Percentiles rank a stretch among this genome's conserved stretches.
phyloP scores from a whole-genome alignment of 176 grass and related monocot genomes.

The Lolium multiflorum region DNA sequence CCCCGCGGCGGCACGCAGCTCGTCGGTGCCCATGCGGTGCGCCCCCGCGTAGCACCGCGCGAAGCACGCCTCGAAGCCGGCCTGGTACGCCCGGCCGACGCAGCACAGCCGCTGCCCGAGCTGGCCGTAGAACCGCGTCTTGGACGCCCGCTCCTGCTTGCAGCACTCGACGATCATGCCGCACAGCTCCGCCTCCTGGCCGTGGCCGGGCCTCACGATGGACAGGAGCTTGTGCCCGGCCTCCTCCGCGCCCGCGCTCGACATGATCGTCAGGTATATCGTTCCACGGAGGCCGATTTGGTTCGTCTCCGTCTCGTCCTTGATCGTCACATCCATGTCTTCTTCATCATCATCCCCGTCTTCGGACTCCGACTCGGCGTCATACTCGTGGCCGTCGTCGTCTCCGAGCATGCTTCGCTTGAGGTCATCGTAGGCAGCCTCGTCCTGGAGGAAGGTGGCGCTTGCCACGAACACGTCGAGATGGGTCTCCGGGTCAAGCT shows the following conservation, averaged over 20 bases:
- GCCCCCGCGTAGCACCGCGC: background rate
- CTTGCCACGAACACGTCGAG: constrained; percentile 56
- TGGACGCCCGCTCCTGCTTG: constrained; percentile 58
- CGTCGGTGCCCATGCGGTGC: constrained; percentile 22
- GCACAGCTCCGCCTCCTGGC: constrained; percentile 60
- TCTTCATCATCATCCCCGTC: background rate
- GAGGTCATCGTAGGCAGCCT: background rate
- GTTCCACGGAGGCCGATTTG: constrained; percentile 46
- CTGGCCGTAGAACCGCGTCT: constrained; percentile 49
- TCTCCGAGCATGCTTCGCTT: background rate
- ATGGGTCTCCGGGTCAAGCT: constrained; percentile 37
- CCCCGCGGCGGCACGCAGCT: background rate
- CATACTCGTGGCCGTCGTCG: background rate
- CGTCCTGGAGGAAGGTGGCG: constrained; percentile 41
- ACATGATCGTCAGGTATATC: constrained; percentile 68
- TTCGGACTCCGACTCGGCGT: background rate
- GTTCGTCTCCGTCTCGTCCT: constrained; percentile 48
- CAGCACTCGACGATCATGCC: constrained; percentile 71
- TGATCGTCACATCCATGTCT: constrained; percentile 7
- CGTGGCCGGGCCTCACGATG: constrained; percentile 38
- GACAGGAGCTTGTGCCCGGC: constrained; percentile 57
- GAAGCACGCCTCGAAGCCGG: constrained; percentile 21
- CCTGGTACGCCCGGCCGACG: background rate
- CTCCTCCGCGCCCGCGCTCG: constrained; percentile 51
- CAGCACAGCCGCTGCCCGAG: constrained; percentile 59